These are phyloP conservation scores for Cyclaneusma minus DNA, from an alignment of 2,329 filamentous ascomycete genomes.

Conservation along the genomic window DNA sequence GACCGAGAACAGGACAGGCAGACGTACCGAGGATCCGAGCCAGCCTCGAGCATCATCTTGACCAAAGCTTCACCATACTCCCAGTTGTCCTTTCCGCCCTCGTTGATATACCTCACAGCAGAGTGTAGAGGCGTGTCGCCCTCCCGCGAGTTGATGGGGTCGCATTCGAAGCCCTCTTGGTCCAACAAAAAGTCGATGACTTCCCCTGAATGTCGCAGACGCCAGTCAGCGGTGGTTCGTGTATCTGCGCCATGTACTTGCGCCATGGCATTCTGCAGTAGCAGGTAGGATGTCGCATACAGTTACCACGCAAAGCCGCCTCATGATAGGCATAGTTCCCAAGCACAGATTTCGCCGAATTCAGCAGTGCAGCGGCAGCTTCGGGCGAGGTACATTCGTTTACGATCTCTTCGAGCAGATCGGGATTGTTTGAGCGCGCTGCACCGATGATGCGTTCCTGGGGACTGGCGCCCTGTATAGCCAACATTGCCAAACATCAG, in stretches of 20 bases:
- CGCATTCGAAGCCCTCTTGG: slow-evolving; percentile 73
- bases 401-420: slow-evolving; percentile 66
- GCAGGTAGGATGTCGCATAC: slow-evolving; percentile 31
- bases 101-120: slow-evolving; percentile 63
- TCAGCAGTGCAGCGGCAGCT: slow-evolving; percentile 63
- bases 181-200: slow-evolving; percentile 71
- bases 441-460: slow-evolving; percentile 83
- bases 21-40: slow-evolving; percentile 38
- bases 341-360: slow-evolving; percentile 69
- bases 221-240: too few relatives aligned
- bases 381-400: slow-evolving; percentile 34
- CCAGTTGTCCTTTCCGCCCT: slow-evolving; percentile 44
- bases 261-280: background rate
- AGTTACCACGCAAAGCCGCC: slow-evolving; percentile 73
- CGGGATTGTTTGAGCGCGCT: slow-evolving; percentile 81
- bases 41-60: slow-evolving; percentile 71
- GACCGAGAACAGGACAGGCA: background rate
- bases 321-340: slow-evolving; percentile 85
- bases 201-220: slow-evolving; percentile 38
- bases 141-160: slow-evolving; percentile 55
- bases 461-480: slow-evolving; percentile 60
- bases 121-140: slow-evolving; percentile 68
- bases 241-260: background rate
- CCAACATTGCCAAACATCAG: slow-evolving; percentile 1
- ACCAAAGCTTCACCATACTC: slow-evolving; percentile 51